Conservation (phyloP, 2,329 filamentous ascomycete species). For the Colletotrichum sp. region DNA sequence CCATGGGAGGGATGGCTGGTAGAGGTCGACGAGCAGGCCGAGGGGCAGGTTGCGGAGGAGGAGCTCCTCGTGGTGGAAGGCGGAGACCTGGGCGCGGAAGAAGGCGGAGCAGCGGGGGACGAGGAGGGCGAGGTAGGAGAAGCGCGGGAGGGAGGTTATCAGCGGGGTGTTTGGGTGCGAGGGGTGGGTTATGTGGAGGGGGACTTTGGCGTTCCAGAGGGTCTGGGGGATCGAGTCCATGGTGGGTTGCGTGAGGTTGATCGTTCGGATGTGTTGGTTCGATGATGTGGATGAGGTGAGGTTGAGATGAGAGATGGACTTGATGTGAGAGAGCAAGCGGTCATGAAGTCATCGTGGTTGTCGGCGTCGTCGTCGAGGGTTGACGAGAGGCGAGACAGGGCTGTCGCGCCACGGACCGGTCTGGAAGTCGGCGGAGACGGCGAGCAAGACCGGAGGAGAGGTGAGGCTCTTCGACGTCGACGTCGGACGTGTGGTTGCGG, state of each 20-base stretch:
- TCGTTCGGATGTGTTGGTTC: not conserved
- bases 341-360: not conserved
- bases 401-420: not conserved
- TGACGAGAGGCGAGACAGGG: not conserved
- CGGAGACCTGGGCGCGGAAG: conserved; percentile 60
- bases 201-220: conserved; percentile 61
- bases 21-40: conserved; percentile 61
- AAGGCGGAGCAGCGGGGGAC: conserved; percentile 59
- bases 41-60: conserved; percentile 59
- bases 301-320: not conserved
- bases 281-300: not conserved
- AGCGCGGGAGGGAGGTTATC: conserved; percentile 59
- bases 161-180: conserved; percentile 53
- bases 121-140: conserved; percentile 64
- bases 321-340: not conserved
- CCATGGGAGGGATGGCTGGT: conserved; percentile 61
- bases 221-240: conserved; percentile 42
- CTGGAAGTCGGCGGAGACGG: not conserved
- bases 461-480: not conserved
- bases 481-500: not conserved
- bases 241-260: not conserved
- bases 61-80: conserved; percentile 62
- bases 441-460: not conserved
- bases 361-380: not conserved
- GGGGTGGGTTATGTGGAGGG: conserved; percentile 59